Evolutionary conservation across 768 basidiomycete species (phyloP).

Genomic region (Suillus subalutaceus): DNA sequence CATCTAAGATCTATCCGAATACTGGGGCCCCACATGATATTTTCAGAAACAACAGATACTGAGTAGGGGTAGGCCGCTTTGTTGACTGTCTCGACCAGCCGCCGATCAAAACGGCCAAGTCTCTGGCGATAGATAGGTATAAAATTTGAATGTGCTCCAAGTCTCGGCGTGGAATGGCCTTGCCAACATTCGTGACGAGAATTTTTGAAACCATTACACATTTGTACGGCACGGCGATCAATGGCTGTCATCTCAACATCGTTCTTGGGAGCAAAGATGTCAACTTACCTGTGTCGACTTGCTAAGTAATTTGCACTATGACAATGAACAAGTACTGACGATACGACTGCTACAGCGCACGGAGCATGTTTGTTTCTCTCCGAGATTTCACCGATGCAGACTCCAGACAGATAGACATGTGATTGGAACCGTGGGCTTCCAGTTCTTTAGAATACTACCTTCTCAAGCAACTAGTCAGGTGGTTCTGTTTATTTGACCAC

Average conservation of each 20-base stretch:
- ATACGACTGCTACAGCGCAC: background rate
- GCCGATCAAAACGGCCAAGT: background rate
- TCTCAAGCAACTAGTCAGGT: constrained; percentile 2
- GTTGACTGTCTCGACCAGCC: background rate
- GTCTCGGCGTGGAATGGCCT: background rate
- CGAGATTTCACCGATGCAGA: background rate
- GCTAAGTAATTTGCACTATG: background rate
- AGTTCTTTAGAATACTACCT: background rate
- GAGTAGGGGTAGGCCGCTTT: background rate
- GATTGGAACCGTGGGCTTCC: background rate
- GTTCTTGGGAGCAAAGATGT: background rate
- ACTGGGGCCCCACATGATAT: background rate
- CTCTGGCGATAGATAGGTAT: too few species aligned
- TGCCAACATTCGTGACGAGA: background rate
- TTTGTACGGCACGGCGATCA: background rate
- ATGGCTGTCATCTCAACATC: too few species aligned
- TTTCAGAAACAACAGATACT: background rate
- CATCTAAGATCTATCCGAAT: background rate
- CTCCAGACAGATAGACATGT: background rate
- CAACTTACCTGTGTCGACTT: background rate
- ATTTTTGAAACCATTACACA: background rate
- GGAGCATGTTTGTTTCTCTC: background rate
- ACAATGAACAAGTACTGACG: background rate
- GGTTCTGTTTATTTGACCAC: background rate
- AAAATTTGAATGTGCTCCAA: background rate